A percentile compares a stretch with the other conserved stretches of the same genome.
Evolutionary conservation across 805 yeast genomes (phyloP).

Genomic region (Cyberlindnera mrakii): DNA sequence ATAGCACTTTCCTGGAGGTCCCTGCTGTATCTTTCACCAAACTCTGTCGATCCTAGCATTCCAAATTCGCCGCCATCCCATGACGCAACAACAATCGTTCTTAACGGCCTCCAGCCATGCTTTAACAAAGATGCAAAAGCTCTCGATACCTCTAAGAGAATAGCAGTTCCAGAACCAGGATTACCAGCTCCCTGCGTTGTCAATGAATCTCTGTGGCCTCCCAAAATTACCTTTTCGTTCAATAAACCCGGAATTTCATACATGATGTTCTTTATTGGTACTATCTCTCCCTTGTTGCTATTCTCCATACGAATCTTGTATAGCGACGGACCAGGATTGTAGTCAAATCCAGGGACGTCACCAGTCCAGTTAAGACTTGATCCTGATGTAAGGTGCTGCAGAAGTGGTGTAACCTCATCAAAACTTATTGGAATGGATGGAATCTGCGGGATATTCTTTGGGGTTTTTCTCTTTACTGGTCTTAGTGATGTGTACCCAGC

Average conservation of each 20-base stretch:
- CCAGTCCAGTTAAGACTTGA: slow-evolving; percentile 28
- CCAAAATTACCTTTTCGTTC: slow-evolving; percentile 49
- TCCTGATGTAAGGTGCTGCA: slow-evolving; percentile 14
- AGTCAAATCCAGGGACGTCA: slow-evolving; percentile 33
- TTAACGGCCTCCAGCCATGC: slow-evolving; percentile 63
- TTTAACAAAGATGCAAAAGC: slow-evolving; percentile 39
- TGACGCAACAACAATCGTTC: slow-evolving; percentile 64
- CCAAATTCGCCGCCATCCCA: slow-evolving; percentile 85
- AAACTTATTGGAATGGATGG: slow-evolving; percentile 49
- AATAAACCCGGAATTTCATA: slow-evolving; percentile 53
- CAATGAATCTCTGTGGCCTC: slow-evolving; percentile 50
- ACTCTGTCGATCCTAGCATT: slow-evolving; percentile 71
- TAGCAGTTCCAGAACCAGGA: slow-evolving; percentile 39
- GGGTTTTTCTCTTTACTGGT: slow-evolving; percentile 31
- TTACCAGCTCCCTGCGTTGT: slow-evolving; percentile 45
- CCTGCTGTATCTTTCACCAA: slow-evolving; percentile 53
- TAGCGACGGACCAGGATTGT: slow-evolving; percentile 41
- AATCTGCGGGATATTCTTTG: slow-evolving; percentile 41
- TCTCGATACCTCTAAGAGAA: slow-evolving; percentile 46
- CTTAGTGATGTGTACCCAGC: slow-evolving; percentile 56
- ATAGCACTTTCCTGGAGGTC: slow-evolving; percentile 44
- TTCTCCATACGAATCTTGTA: slow-evolving; percentile 30
- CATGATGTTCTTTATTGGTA: slow-evolving; percentile 42
- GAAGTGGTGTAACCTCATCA: slow-evolving; percentile 35
- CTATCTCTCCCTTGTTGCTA: slow-evolving; percentile 30